phyloP scores from a whole-genome alignment of 73 alveolate species.

The Paramecium octaurelia region DNA sequence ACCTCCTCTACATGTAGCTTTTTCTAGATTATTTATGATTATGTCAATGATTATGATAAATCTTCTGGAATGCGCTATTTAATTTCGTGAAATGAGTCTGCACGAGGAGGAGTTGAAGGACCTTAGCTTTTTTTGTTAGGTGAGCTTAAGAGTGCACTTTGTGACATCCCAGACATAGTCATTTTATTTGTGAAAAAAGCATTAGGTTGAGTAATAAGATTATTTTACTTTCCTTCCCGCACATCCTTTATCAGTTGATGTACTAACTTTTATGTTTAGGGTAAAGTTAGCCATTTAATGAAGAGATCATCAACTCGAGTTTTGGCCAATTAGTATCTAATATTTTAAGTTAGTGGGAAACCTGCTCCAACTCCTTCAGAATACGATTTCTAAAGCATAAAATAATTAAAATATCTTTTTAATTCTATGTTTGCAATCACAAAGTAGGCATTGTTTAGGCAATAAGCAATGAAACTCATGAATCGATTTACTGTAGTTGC shows the following conservation, averaged over 20 bases:
- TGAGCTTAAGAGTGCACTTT: conserved; percentile 15
- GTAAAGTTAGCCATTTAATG: conserved; percentile 32
- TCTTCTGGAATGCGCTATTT: neutral
- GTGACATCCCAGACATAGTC: conserved; percentile 49
- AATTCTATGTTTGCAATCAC: neutral
- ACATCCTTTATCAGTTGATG: neutral
- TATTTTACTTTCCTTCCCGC: neutral
- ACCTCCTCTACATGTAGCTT: neutral
- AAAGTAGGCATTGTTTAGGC: neutral
- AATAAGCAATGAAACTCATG: neutral
- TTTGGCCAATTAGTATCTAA: conserved; percentile 35
- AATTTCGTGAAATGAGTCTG: neutral
- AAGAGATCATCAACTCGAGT: conserved; percentile 38
- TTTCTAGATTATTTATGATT: neutral
- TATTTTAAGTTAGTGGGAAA: neutral
- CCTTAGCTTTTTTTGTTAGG: neutral
- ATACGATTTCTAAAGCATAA: conserved; percentile 21
- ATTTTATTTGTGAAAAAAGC: conserved; percentile 30
- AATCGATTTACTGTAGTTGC: conserved; percentile 54
- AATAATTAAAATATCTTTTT: neutral
- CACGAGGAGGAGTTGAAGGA: conserved; percentile 50
- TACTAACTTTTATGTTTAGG: neutral
- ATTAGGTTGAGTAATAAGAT: conserved; percentile 29
- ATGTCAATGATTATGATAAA: neutral
- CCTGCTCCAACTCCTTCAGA: conserved; percentile 48